These are phyloP conservation scores for Balakata baccata DNA, from an alignment of 345 rosid species.

Conservation along the genomic window DNA sequence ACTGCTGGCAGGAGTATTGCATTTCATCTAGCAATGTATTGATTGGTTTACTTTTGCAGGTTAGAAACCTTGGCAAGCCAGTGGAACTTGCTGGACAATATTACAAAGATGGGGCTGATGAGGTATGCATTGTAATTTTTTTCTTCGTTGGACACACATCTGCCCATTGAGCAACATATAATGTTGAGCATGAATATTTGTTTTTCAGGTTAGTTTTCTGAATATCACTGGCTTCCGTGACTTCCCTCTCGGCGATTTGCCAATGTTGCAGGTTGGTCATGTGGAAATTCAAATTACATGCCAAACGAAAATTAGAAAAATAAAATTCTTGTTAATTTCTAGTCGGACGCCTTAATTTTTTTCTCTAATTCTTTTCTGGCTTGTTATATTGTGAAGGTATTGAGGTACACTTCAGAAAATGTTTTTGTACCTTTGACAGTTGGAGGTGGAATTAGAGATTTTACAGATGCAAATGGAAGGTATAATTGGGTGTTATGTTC, in stretches of 20 bases:
- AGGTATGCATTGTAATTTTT: slow-evolving; percentile 44
- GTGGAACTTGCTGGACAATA: slow-evolving; percentile 89
- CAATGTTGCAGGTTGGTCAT: slow-evolving; percentile 81
- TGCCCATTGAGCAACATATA: slow-evolving; percentile 3
- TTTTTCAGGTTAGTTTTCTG: slow-evolving; percentile 78
- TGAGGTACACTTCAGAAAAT: slow-evolving; percentile 84
- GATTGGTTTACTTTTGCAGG: slow-evolving; percentile 42
- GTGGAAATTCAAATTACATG: background rate
- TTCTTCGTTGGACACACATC: background rate
- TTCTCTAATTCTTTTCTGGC: slow-evolving; percentile 4
- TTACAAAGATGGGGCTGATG: slow-evolving; percentile 93
- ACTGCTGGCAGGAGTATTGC: background rate
- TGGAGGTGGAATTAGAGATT: slow-evolving; percentile 98
- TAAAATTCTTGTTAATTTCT: background rate
- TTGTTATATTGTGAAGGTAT: slow-evolving; percentile 50
- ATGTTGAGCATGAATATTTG: slow-evolving; percentile 12
- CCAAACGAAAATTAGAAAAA: background rate
- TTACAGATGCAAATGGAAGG: slow-evolving; percentile 95
- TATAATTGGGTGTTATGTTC: slow-evolving; percentile 17
- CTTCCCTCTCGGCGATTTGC: slow-evolving; percentile 94
- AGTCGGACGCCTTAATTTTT: background rate
- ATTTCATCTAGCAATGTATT: background rate
- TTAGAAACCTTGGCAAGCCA: slow-evolving; percentile 97
- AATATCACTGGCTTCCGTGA: slow-evolving; percentile 92
- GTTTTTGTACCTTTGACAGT: slow-evolving; percentile 97